Evolutionary conservation across 768 basidiomycete species (phyloP), one percentile per base, ranked within the genome.

Genomic region (Leccinum ochraceum): DNA sequence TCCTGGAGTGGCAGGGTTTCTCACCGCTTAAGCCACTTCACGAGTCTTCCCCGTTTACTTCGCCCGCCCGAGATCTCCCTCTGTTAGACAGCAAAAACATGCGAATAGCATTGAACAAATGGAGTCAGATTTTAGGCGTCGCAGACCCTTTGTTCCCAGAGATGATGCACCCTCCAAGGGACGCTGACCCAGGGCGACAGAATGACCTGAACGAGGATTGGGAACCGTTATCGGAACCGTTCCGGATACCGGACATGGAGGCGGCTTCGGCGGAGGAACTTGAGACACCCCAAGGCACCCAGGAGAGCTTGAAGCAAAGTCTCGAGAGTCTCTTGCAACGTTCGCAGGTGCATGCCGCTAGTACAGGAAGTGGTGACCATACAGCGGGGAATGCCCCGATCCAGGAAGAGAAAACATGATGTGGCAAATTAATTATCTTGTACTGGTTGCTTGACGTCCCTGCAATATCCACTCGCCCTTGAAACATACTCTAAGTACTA

Each of bases 1-100:
- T 75, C 59, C 36, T 76, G 52, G 69, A 74, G 7, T 74, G 73
- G 73, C 59, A 74, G 5, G 73, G 73, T 28, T 74, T 76, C 34
- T 61, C 66, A 42, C 63, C 73, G 13, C 61, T 76, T 46, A 60
- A 67, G 22, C 73, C 73, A 5, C 71, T 75, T 26, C 63, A 74
- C 36, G 57, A 61, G 2, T 66, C 71, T 46, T 74, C 73, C 34
- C 73, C 73, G 17, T 74, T 69, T 58, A 58, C 57, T 16, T 60
- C 60, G 16, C 61, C 65, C 6, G 42, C 63, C 5, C 63, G 26
- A 28, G 67, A 69, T 2, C 63, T 13, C 1, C 55, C 53, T 3
- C 53, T 57, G 22, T 11, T 64, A 49, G 73, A 73, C 44, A 69
- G 53, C 61, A 58, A 59, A 37, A 58, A 69, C 24, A 74, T 74